A percentile compares a stretch with the other conserved stretches of the same genome.
phyloP scores from a whole-genome alignment of 257 asterid genomes.

The Handroanthus guayacan region DNA sequence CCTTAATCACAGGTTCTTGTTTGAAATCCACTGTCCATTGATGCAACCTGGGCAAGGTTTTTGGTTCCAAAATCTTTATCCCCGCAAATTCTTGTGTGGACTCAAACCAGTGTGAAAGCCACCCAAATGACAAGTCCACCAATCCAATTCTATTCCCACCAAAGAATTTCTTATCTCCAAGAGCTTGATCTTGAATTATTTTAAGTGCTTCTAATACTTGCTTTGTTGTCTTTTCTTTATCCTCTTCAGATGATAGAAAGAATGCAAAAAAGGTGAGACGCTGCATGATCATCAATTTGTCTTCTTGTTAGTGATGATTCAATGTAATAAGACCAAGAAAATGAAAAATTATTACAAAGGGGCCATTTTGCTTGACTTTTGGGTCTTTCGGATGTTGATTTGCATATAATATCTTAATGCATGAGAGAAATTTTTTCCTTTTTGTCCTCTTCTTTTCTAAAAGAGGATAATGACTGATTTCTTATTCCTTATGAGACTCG shows the following conservation, averaged over 20 bases:
- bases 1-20: conserved; percentile 41
- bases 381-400: neutral
- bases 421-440: neutral
- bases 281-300: conserved; percentile 30
- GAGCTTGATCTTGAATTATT: conserved; percentile 47
- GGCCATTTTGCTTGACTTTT: neutral
- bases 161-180: conserved; percentile 54
- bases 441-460: too few species aligned
- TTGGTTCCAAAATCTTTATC: conserved; percentile 35
- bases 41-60: conserved; percentile 43
- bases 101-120: conserved; percentile 39
- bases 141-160: conserved; percentile 48
- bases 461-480: too few species aligned
- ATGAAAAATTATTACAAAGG: neutral
- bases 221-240: conserved; percentile 35
- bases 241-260: conserved; percentile 41
- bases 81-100: conserved; percentile 36
- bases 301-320: neutral
- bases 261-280: conserved; percentile 25
- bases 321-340: neutral
- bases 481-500: too few species aligned
- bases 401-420: neutral
- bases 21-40: conserved; percentile 47
- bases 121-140: conserved; percentile 51
- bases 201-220: conserved; percentile 37